Evolutionary conservation across 805 yeast genomes (phyloP).

Genomic region (Kodamaea jinghongensis): DNA sequence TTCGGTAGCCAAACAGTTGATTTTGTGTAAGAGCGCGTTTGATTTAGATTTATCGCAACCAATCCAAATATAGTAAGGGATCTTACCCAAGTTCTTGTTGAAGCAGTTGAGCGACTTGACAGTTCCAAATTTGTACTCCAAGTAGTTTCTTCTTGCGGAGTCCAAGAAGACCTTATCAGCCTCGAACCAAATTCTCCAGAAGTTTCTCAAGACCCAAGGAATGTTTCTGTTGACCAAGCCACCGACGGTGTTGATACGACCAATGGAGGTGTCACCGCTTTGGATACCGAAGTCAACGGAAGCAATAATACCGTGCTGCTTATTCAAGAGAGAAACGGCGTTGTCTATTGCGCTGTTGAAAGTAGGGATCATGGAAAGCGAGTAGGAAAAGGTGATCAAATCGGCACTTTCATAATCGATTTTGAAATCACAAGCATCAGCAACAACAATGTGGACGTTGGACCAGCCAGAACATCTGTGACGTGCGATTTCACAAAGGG

Average conservation of each 20-base stretch:
- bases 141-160: constrained; percentile 76
- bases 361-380: constrained; percentile 82
- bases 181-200: constrained; percentile 89
- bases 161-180: constrained; percentile 78
- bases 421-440: constrained; percentile 72
- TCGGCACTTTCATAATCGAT: constrained; percentile 54
- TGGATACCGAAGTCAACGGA: constrained; percentile 83
- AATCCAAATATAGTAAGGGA: constrained; percentile 82
- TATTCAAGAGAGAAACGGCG: constrained; percentile 50
- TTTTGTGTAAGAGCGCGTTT: constrained; percentile 51
- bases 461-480: constrained; percentile 49
- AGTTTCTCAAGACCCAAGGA: constrained; percentile 74
- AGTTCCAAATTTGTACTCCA: constrained; percentile 81
- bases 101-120: constrained; percentile 67
- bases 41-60: constrained; percentile 51
- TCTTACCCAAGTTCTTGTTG: constrained; percentile 64
- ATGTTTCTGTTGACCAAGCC: constrained; percentile 69
- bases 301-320: constrained; percentile 58
- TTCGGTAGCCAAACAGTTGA: constrained; percentile 75
- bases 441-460: constrained; percentile 66
- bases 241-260: constrained; percentile 72
- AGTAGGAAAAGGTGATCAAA: constrained; percentile 73
- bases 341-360: constrained; percentile 78
- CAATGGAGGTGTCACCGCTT: constrained; percentile 57
- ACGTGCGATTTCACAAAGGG: constrained; percentile 69